A percentile compares a stretch with the other conserved stretches of the same genome.
These are phyloP conservation scores for Didymella segeticola DNA, from an alignment of 2,329 filamentous ascomycete species.

Conservation along the genomic window DNA sequence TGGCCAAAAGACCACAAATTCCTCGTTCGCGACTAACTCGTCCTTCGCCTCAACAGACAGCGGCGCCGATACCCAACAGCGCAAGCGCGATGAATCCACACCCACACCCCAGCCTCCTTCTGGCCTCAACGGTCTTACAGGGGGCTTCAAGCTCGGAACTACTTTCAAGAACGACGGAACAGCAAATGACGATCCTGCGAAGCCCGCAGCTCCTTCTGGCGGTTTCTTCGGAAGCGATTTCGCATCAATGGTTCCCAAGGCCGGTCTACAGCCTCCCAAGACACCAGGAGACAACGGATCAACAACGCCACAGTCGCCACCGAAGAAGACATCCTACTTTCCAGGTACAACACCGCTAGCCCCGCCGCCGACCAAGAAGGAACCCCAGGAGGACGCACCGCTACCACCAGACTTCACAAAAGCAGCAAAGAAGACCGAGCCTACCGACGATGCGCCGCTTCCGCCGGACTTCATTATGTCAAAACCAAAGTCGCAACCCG, in stretches of 20 bases:
- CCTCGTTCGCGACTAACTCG: slow-evolving; percentile 36
- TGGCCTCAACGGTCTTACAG: slow-evolving; percentile 42
- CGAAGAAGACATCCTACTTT: slow-evolving; percentile 32
- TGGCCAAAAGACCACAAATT: slow-evolving; percentile 32
- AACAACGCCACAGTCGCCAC: slow-evolving; percentile 46
- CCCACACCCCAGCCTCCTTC: slow-evolving; percentile 39
- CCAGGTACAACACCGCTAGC: slow-evolving; percentile 37
- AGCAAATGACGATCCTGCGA: slow-evolving; percentile 65
- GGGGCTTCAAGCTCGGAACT: slow-evolving; percentile 70
- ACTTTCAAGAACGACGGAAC: slow-evolving; percentile 71
- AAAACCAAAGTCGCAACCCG: slow-evolving; percentile 38
- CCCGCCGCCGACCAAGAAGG: slow-evolving; percentile 40
- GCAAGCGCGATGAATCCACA: slow-evolving; percentile 44
- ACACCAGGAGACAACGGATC: slow-evolving; percentile 50
- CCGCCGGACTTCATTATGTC: slow-evolving; percentile 45
- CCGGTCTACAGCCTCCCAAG: slow-evolving; percentile 33
- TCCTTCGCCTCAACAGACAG: slow-evolving; percentile 40
- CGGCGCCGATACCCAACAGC: slow-evolving; percentile 11
- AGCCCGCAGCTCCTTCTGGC: slow-evolving; percentile 54
- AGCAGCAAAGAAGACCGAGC: slow-evolving; percentile 29
- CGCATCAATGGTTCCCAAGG: slow-evolving; percentile 62
- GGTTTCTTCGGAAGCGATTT: slow-evolving; percentile 70
- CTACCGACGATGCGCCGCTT: slow-evolving; percentile 45
- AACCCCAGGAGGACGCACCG: slow-evolving; percentile 44
- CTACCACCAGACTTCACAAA: slow-evolving; percentile 48